Evolutionary conservation across 352 stramenopile genomes (phyloP).

Genomic region (Phytophthora fragariae): DNA sequence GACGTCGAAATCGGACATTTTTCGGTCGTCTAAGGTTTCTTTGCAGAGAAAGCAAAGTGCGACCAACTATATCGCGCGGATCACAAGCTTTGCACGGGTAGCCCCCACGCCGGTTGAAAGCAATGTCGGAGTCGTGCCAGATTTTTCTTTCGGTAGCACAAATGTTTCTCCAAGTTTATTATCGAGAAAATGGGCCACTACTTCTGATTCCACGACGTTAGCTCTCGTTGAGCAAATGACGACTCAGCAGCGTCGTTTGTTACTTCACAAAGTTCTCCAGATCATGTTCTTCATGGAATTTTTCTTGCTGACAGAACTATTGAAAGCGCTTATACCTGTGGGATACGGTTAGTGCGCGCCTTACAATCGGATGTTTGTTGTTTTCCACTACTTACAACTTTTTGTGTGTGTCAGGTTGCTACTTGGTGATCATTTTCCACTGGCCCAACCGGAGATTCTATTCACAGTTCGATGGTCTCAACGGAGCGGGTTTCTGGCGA

Average conservation of each 20-base stretch:
- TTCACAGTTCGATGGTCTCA: slow-evolving; percentile 23
- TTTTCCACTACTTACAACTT: neutral
- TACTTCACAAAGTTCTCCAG: slow-evolving; percentile 31
- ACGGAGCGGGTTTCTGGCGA: slow-evolving; percentile 1
- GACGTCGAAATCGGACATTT: slow-evolving; percentile 18
- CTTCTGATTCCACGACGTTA: neutral
- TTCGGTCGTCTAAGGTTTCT: too few species aligned
- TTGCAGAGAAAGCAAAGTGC: too few species aligned
- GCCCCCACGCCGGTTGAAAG: neutral
- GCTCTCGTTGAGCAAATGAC: slow-evolving; percentile 7
- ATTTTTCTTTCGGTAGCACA: neutral
- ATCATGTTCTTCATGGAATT: slow-evolving; percentile 46
- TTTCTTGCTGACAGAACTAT: slow-evolving; percentile 38
- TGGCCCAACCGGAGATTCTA: slow-evolving; percentile 44
- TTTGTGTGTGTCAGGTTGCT: slow-evolving; percentile 24
- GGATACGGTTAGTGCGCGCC: slow-evolving; percentile 33
- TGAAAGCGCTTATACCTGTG: slow-evolving; percentile 39
- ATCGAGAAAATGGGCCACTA: neutral
- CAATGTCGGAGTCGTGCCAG: neutral
- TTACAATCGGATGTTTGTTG: neutral
- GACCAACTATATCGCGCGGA: too few species aligned
- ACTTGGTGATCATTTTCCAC: slow-evolving; percentile 34
- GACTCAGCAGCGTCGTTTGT: slow-evolving; percentile 6
- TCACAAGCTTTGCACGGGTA: neutral
- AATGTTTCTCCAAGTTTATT: neutral